phyloP scores from a whole-genome alignment of 495 filamentous ascomycete genomes.

The Penicillium crystallinum region DNA sequence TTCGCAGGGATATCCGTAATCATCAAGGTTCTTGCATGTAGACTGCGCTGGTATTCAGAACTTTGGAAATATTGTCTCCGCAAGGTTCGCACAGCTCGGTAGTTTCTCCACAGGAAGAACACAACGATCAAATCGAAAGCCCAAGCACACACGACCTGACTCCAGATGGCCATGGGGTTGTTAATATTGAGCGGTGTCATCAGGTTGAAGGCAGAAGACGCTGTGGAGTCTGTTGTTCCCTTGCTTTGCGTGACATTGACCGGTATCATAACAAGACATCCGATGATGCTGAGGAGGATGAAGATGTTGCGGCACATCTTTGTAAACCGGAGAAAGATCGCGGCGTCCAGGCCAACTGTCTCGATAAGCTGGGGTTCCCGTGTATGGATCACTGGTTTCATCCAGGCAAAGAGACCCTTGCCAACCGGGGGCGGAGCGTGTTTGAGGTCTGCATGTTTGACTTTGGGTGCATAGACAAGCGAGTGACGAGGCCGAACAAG shows the following conservation, averaged over 20 bases:
- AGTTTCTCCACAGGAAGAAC: slow-evolving; percentile 87
- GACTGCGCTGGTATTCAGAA: slow-evolving; percentile 80
- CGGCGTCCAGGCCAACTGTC: slow-evolving; percentile 82
- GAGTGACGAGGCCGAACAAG: slow-evolving; percentile 84
- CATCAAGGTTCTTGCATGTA: slow-evolving; percentile 89
- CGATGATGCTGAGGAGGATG: slow-evolving; percentile 63
- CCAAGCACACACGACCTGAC: slow-evolving; percentile 76
- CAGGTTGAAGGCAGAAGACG: slow-evolving; percentile 39
- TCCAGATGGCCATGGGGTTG: slow-evolving; percentile 56
- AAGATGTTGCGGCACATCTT: slow-evolving; percentile 93
- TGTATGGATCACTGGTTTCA: slow-evolving; percentile 67
- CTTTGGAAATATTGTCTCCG: slow-evolving; percentile 79
- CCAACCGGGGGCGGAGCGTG: slow-evolving; percentile 89
- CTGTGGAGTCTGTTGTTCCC: slow-evolving; percentile 17
- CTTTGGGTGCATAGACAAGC: slow-evolving; percentile 88
- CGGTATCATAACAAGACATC: slow-evolving; percentile 76
- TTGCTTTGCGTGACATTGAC: slow-evolving; percentile 61
- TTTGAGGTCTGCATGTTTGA: slow-evolving; percentile 87
- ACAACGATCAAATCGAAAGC: slow-evolving; percentile 68
- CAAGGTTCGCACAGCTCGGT: slow-evolving; percentile 62
- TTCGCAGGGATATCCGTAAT: slow-evolving; percentile 78
- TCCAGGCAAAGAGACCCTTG: slow-evolving; percentile 81
- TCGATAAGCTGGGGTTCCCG: slow-evolving; percentile 71
- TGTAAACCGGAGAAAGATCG: slow-evolving; percentile 81
- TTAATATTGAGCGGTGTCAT: slow-evolving; percentile 50